Percentiles rank a stretch among this genome's conserved stretches.
These are phyloP conservation scores for Chamaecrista fasciculata DNA, from an alignment of 306 rosid species.

Conservation along the genomic window DNA sequence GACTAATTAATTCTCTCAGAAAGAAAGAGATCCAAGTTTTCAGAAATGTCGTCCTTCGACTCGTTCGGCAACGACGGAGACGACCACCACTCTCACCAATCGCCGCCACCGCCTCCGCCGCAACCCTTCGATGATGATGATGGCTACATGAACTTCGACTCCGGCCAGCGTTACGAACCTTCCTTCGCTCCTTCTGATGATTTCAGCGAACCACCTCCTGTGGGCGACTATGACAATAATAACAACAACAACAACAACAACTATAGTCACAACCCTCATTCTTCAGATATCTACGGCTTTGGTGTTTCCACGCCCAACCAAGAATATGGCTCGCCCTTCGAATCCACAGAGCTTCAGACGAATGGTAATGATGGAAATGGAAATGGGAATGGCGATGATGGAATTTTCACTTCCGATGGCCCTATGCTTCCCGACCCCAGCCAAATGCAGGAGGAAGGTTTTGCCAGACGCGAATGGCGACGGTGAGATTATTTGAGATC, in stretches of 20 bases:
- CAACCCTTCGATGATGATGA: slow-evolving; percentile 56
- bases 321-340: slow-evolving; percentile 58
- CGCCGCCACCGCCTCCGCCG: slow-evolving; percentile 31
- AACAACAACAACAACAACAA: background rate
- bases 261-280: slow-evolving; percentile 19
- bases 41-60: slow-evolving; percentile 56
- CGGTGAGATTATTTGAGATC: slow-evolving; percentile 52
- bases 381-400: slow-evolving; percentile 2
- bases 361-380: slow-evolving; percentile 19
- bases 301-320: slow-evolving; percentile 45
- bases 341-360: slow-evolving; percentile 19
- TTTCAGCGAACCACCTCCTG: slow-evolving; percentile 29
- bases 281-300: slow-evolving; percentile 46
- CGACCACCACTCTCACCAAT: slow-evolving; percentile 35
- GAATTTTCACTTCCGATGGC: slow-evolving; percentile 40
- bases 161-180: slow-evolving; percentile 34
- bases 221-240: slow-evolving; percentile 22
- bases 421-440: slow-evolving; percentile 55
- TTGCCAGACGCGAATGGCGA: slow-evolving; percentile 61
- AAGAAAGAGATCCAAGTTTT: background rate
- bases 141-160: slow-evolving; percentile 32
- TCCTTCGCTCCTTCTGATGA: slow-evolving; percentile 30
- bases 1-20: background rate
- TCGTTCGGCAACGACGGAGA: slow-evolving; percentile 42
- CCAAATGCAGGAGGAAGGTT: slow-evolving; percentile 62